Evolutionary conservation across 164 flowering plant genomes (phyloP).

Genomic region (Chloranthus sessilifolius): DNA sequence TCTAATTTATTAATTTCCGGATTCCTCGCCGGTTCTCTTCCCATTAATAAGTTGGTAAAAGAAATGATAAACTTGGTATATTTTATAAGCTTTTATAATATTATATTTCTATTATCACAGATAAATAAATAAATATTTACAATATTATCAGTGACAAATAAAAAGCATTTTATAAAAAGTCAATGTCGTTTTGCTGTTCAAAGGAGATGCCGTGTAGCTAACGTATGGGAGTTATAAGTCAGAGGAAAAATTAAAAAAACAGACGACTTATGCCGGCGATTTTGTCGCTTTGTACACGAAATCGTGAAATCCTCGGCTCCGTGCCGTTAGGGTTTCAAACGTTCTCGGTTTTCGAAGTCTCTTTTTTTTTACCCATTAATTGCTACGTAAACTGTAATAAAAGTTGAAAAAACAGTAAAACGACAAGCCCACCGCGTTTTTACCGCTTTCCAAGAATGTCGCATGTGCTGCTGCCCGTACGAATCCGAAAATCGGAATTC

Average conservation of each 20-base stretch:
- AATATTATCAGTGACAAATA: too few relatives aligned
- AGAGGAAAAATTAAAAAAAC: conserved; percentile 1
- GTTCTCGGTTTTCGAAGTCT: neutral
- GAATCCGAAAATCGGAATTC: neutral
- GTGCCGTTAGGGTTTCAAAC: conserved; percentile 1
- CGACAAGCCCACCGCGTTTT: neutral
- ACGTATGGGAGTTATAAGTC: neutral
- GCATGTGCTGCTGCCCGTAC: neutral
- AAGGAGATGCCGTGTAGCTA: neutral
- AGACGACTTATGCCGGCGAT: neutral
- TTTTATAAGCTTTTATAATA: too few relatives aligned
- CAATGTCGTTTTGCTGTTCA: conserved; percentile 5
- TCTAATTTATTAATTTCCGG: too few relatives aligned
- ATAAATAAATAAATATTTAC: too few relatives aligned
- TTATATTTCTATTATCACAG: too few relatives aligned
- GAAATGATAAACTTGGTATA: too few relatives aligned
- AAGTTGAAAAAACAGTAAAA: neutral
- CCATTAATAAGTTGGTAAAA: too few relatives aligned
- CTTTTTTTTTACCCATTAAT: neutral
- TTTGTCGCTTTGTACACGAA: too few relatives aligned
- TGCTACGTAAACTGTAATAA: neutral
- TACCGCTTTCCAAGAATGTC: neutral
- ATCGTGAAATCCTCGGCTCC: neutral
- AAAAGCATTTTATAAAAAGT: too few relatives aligned
- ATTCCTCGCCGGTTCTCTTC: too few relatives aligned